Conservation (phyloP, 768 basidiomycete species). For the Hericium erinaceus region DNA sequence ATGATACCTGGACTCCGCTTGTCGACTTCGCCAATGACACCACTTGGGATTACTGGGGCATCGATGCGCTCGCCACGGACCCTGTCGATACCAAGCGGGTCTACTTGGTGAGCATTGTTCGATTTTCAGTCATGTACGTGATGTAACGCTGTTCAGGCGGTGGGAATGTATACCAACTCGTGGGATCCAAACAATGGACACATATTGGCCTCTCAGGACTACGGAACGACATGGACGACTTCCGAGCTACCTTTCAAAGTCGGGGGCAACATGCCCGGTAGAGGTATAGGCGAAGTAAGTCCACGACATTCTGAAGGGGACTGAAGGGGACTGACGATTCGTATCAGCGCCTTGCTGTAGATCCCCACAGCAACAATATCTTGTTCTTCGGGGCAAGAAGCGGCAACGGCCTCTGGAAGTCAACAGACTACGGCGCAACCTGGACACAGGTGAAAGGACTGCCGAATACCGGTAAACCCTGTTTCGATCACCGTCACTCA, state of each 20-base stretch:
- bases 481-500: no score
- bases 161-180: constrained; percentile 54
- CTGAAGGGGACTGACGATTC: background rate
- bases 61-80: constrained; percentile 47
- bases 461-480: constrained; percentile 41
- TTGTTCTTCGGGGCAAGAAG: constrained; percentile 56
- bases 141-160: constrained; percentile 28
- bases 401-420: constrained; percentile 61
- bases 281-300: constrained; percentile 50
- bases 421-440: constrained; percentile 45
- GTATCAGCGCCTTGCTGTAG: constrained; percentile 45
- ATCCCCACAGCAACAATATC: constrained; percentile 53
- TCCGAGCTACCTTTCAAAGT: constrained; percentile 54
- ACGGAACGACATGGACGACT: constrained; percentile 44
- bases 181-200: constrained; percentile 56
- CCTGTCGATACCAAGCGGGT: constrained; percentile 46
- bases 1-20: constrained; percentile 54
- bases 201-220: constrained; percentile 51
- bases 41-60: constrained; percentile 41
- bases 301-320: background rate
- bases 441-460: constrained; percentile 55
- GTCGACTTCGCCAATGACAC: constrained; percentile 42
- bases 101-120: constrained; percentile 31
- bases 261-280: constrained; percentile 62
- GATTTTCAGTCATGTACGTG: background rate